Evolutionary conservation across 768 basidiomycete species (phyloP).

Genomic region (Boletus reticulatus): DNA sequence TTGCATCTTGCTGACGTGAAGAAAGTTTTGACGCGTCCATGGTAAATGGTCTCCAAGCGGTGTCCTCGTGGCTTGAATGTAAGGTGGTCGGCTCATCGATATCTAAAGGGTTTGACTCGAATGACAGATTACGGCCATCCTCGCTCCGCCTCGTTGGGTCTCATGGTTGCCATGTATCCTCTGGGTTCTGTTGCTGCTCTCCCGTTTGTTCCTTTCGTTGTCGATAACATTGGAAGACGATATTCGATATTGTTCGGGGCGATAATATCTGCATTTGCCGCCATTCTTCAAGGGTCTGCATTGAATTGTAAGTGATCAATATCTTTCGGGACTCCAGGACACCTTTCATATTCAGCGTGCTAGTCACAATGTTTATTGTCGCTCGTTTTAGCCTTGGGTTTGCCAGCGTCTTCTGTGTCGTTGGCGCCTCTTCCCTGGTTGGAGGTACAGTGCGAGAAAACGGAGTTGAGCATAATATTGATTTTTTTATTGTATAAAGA

Average conservation of each 20-base stretch:
- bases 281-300: constrained; percentile 9
- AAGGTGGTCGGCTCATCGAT: constrained; percentile 8
- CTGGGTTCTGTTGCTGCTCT: constrained; percentile 53
- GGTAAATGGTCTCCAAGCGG: constrained; percentile 62
- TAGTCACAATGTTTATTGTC: not conserved
- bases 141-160: constrained; percentile 50
- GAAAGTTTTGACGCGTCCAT: constrained; percentile 41
- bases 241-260: constrained; percentile 8
- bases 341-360: not conserved
- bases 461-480: not conserved
- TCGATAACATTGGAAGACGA: constrained; percentile 11
- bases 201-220: constrained; percentile 32
- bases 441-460: constrained; percentile 18
- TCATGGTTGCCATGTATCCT: constrained; percentile 58
- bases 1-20: not conserved
- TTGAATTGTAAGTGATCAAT: constrained; percentile 5
- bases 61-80: constrained; percentile 56
- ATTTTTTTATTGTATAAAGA: constrained; percentile 1
- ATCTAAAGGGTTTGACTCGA: not conserved
- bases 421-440: constrained; percentile 17
- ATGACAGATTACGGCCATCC: constrained; percentile 50
- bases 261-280: constrained; percentile 1
- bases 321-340: too few species aligned
- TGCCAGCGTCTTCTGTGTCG: not conserved
- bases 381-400: constrained; percentile 1